These are phyloP conservation scores for Calonectria pauciramosa DNA, from an alignment of 2,329 filamentous ascomycete species.

Conservation along the genomic window DNA sequence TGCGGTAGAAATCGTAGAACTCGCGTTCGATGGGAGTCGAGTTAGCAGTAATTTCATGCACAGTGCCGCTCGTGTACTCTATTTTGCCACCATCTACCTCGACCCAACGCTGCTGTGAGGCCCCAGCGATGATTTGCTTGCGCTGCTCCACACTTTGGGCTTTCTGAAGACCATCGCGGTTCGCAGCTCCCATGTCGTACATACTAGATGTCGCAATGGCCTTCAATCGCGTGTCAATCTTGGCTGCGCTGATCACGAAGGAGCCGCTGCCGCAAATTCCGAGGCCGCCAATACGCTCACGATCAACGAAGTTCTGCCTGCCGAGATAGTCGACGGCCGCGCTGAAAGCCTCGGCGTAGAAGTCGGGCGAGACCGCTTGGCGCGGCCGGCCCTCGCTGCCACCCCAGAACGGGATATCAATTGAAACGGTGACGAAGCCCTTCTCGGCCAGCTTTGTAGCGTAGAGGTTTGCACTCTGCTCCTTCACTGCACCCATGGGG, in stretches of 20 bases:
- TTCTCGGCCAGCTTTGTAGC: constrained; percentile 41
- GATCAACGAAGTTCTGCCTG: constrained; percentile 40
- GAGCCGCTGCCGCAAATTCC: constrained; percentile 50
- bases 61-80: background rate
- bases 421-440: background rate
- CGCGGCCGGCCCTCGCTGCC: background rate
- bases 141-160: background rate
- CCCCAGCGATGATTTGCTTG: background rate
- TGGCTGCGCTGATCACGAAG: constrained; percentile 52
- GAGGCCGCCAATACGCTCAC: constrained; percentile 47
- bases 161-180: background rate
- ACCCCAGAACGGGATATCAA: constrained; percentile 5
- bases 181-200: constrained; percentile 7
- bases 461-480: constrained; percentile 49
- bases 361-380: constrained; percentile 43
- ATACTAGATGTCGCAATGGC: constrained; percentile 35
- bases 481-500: constrained; percentile 48
- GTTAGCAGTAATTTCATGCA: background rate
- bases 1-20: constrained; percentile 31
- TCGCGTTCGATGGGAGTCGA: background rate
- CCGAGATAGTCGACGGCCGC: constrained; percentile 49
- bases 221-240: constrained; percentile 46
- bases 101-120: background rate
- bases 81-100: background rate
- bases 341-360: constrained; percentile 48